Evolutionary conservation across 306 rosid genomes (phyloP).

Genomic region (Acacia acuminata): DNA sequence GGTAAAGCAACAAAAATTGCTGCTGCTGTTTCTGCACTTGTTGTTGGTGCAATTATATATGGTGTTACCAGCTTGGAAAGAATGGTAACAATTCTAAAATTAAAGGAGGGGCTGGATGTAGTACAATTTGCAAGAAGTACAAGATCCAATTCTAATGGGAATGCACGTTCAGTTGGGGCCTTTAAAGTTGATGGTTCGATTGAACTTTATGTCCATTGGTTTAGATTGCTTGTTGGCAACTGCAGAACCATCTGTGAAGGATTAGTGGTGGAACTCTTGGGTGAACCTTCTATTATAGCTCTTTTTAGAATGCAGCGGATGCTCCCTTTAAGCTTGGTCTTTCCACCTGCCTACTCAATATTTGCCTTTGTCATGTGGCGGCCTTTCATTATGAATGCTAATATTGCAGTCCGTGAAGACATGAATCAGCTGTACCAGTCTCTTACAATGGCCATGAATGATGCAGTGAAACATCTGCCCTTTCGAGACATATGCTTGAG

Average conservation of each 20-base stretch:
- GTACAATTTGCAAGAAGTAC: constrained; percentile 75
- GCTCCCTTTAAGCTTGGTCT: constrained; percentile 79
- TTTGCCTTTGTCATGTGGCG: constrained; percentile 79
- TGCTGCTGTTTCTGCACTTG: constrained; percentile 88
- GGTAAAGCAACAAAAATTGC: constrained; percentile 70
- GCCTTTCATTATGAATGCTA: constrained; percentile 59
- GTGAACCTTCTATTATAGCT: constrained; percentile 80
- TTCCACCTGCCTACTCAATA: constrained; percentile 94
- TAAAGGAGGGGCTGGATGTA: constrained; percentile 86
- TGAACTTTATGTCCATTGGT: constrained; percentile 92
- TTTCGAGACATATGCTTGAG: constrained; percentile 91
- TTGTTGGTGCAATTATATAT: constrained; percentile 71
- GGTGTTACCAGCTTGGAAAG: constrained; percentile 92
- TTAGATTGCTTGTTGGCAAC: constrained; percentile 89
- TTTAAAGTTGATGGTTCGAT: constrained; percentile 61
- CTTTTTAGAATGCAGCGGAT: constrained; percentile 91
- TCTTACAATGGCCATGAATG: constrained; percentile 62
- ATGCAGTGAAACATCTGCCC: constrained; percentile 80
- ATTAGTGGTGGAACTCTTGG: constrained; percentile 86
- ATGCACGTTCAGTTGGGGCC: constrained; percentile 66
- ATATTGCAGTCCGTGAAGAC: constrained; percentile 68
- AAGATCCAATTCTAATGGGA: constrained; percentile 87
- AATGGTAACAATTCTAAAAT: constrained; percentile 70
- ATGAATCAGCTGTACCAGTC: constrained; percentile 72
- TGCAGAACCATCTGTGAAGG: constrained; percentile 89